phyloP scores from a whole-genome alignment of 768 basidiomycete species.

The Suillus hirtellus region DNA sequence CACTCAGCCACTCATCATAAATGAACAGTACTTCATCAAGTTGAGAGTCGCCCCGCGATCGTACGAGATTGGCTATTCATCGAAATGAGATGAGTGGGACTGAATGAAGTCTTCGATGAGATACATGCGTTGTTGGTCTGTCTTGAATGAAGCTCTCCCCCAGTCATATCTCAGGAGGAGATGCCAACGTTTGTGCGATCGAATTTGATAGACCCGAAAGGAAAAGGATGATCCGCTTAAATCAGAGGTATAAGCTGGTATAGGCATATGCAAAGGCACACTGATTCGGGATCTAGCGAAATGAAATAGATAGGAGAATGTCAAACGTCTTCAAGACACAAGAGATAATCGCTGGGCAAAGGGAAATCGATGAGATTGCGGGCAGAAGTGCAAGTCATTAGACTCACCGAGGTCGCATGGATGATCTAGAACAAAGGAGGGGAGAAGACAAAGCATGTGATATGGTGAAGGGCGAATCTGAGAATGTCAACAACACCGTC shows the following conservation, averaged over 20 bases:
- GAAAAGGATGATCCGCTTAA: constrained; percentile 2
- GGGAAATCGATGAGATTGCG: constrained; percentile 5
- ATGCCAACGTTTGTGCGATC: constrained; percentile 4
- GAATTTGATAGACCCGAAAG: constrained; percentile 3
- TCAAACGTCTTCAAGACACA: background rate
- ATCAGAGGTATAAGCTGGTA: constrained; percentile 2
- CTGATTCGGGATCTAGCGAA: constrained; percentile 5
- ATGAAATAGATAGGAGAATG: constrained; percentile 4
- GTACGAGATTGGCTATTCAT: background rate
- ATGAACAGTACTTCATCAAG: background rate
- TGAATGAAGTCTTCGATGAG: constrained; percentile 7
- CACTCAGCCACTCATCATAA: background rate
- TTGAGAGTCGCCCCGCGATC: constrained; percentile 1
- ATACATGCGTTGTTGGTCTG: constrained; percentile 6
- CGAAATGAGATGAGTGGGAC: constrained; percentile 4
- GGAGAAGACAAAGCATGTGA: background rate
- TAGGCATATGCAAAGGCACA: constrained; percentile 1
- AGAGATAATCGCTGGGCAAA: constrained; percentile 10
- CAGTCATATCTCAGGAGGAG: background rate
- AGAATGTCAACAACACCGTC: background rate
- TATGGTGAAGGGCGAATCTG: background rate
- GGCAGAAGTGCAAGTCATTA: constrained; percentile 2
- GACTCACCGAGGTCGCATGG: constrained; percentile 3
- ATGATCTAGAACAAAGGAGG: constrained; percentile 6
- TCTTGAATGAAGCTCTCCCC: constrained; percentile 2